These are phyloP conservation scores for Tolypocladium album DNA, from an alignment of 2,329 filamentous ascomycete genomes.

Conservation along the genomic window DNA sequence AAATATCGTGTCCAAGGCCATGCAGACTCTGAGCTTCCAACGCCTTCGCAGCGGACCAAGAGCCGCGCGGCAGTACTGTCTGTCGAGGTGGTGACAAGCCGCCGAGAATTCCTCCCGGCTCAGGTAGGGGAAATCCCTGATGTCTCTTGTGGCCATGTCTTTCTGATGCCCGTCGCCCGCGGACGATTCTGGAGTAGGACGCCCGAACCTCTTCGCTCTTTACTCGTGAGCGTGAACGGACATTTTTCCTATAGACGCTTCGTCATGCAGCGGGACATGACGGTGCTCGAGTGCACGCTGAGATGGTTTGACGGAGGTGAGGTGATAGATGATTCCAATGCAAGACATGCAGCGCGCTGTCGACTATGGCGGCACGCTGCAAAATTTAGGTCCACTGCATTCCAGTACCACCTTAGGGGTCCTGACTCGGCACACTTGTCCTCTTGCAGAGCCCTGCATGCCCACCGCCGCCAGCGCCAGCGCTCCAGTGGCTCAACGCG, in stretches of 20 bases:
- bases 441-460: not conserved
- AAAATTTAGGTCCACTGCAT: not conserved
- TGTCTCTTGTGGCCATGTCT: constrained; percentile 16
- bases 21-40: constrained; percentile 45
- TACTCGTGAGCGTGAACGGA: not conserved
- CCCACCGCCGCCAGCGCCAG: not conserved
- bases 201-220: not conserved
- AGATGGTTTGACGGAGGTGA: not conserved
- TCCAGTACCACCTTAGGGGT: not conserved
- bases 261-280: not conserved
- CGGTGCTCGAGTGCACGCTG: not conserved
- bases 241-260: not conserved
- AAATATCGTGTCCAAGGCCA: constrained; percentile 36
- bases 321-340: too few species aligned
- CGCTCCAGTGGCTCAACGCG: not conserved
- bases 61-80: constrained; percentile 45
- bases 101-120: constrained; percentile 51
- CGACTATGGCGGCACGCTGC: not conserved
- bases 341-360: too few species aligned
- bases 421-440: not conserved
- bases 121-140: constrained; percentile 50
- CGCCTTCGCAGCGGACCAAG: constrained; percentile 41
- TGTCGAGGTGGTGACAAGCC: constrained; percentile 52
- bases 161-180: not conserved
- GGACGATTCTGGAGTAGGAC: not conserved